Base-by-base conservation (phyloP, 2,329 filamentous ascomycete genomes). In the Tolypocladium sp. region DNA sequence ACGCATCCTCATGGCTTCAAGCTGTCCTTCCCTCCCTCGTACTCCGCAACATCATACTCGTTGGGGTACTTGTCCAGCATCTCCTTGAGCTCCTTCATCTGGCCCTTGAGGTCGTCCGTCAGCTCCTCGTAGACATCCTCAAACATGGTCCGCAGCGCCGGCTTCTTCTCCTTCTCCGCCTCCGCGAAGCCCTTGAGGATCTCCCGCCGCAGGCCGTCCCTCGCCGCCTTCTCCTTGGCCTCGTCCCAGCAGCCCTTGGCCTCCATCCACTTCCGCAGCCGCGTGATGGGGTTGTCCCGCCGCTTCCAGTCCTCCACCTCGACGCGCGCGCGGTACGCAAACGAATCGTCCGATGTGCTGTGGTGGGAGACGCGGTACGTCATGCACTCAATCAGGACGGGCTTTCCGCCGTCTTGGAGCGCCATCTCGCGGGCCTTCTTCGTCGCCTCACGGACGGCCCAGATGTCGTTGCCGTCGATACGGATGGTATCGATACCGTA, bases 281-380 rank as follows among this genome's bases (percentile, higher is more conserved):
- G 82, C 2, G 90, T 91, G 56, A 96, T 88, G 2, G 92, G 92
- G 68, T 96, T 96, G 69, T 96, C 92, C 15, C 92, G 80, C 0
- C 91, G 81, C 73, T 95, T 96, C 92, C 92, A 96, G 71, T 96
- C 91, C 70, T 96, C 91, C 73, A 99, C 94, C 70, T 99, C 94
- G 1, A 97, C 87, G 33, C 89, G 86, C 1, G 92, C 92, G 10
- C 94, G 89, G 76, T 99, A 99, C 0, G 94, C 94, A 69, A 97
- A 99, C 33, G 90, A 94, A 75, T 99, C 94, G 70, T 99, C 94
- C 0, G 90, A 94, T 0, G 94, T 99, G 74, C 91, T 96, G 77
- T 99, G 94, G 71, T 99, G 92, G 8, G 90, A 93, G 51, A 97
- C 92, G n/a, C 94, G 91, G 75, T 99, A 99, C 30, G 90, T 93